Base-by-base conservation (phyloP, 2,329 filamentous ascomycete genomes). In the Alternaria postmessia region DNA sequence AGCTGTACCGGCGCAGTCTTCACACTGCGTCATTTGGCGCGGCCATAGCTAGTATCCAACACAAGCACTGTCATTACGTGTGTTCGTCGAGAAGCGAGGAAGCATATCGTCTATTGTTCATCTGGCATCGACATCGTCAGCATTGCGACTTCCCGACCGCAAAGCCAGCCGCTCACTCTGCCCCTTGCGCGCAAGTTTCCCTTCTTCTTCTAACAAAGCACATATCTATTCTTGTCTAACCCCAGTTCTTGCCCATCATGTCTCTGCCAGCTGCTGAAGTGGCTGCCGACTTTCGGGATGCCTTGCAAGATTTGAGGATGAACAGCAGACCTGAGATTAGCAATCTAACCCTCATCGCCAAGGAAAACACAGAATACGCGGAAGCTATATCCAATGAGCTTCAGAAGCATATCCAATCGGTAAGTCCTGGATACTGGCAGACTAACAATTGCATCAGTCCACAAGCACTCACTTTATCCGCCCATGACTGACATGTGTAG, bases 261-360 rank as follows among this genome's bases (percentile, higher is more conserved):
- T 88, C 87, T 80, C 83, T 85, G 67, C 84, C 83, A 67, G 89
- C 91, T 66, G 93, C 92, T 78, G 93, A 96, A 81, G 92, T 99
- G 71, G 94, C 94, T 65, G 91, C 94, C 80, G 95, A 98, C 82
- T 99, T 97, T 82, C 92, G 91, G 78, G 91, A 93, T 75, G 95
- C 94, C 55, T 84, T 99, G 77, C 92, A 96, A 81, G 94, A 97
- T 80, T 85, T 99, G 74, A 92, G 91, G 67, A 87, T 89, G 77
- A 97, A 97, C 82, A 92, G 93, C 81, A 90, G 93, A 75, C 93
- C 93, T 80, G 94, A 98, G 81, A 99, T 99, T 79, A 94, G 91
- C 85, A 98, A 96, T 81, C 82, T 99, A 81, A 99, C 95, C 64
- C 89, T 97, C 78, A 98, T 99, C 81, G 95, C 95, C 61, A 93